These are phyloP conservation scores for Aegilops bicornis DNA, from an alignment of 176 grass and related monocot genomes.

Conservation along the genomic window DNA sequence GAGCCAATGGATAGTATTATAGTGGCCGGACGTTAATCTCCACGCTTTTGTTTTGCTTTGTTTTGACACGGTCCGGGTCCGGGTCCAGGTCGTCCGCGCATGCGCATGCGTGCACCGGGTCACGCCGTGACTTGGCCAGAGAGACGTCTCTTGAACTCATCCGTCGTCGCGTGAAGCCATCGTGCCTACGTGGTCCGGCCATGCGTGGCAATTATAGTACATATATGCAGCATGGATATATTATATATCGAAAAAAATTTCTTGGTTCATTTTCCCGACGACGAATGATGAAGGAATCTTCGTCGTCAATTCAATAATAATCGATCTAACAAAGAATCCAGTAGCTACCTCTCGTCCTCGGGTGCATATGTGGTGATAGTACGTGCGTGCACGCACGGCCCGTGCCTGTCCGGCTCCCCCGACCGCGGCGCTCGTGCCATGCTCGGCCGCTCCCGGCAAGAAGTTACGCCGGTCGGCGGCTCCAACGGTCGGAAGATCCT, in stretches of 20 bases:
- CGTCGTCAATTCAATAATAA: no score
- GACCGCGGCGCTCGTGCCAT: constrained; percentile 11
- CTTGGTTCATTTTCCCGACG: no score
- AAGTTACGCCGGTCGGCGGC: background rate
- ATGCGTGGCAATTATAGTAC: background rate
- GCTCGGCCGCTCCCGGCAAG: constrained; percentile 1
- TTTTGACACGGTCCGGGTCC: constrained; percentile 1
- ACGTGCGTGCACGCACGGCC: constrained; percentile 23
- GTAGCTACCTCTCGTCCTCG: background rate
- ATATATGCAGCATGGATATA: no score
- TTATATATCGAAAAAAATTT: no score
- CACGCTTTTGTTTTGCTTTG: no score
- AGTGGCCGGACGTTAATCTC: background rate
- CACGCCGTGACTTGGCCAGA: background rate
- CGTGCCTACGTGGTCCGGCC: background rate
- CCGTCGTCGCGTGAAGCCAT: background rate
- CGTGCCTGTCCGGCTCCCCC: background rate
- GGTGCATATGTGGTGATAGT: background rate
- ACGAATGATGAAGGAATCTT: background rate
- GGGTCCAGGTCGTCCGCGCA: background rate
- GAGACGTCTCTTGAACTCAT: background rate
- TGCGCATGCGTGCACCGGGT: background rate
- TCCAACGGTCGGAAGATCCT: background rate
- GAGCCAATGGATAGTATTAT: background rate
- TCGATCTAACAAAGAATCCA: background rate